phyloP scores from a whole-genome alignment of 2,329 filamentous ascomycete species.

The Verticillium tricorpus region DNA sequence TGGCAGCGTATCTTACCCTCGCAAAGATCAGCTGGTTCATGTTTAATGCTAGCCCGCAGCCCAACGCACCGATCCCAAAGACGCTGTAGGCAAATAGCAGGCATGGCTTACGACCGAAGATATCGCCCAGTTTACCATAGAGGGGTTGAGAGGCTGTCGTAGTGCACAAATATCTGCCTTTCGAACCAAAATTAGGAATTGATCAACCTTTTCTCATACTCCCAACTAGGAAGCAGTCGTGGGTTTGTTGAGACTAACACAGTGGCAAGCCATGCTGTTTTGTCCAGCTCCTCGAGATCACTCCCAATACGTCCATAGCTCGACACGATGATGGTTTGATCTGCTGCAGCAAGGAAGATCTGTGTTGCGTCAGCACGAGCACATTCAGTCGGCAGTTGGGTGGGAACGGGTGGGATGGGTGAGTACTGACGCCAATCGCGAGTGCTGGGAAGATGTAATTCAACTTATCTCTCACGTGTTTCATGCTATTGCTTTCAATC shows the following conservation, averaged over 20 bases:
- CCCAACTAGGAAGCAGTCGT: no score
- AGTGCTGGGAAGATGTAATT: no score
- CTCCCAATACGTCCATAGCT: neutral
- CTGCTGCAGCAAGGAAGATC: neutral
- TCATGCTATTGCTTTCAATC: no score
- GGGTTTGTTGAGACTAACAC: neutral
- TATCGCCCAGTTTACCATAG: neutral
- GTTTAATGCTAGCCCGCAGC: neutral
- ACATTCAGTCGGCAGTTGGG: no score
- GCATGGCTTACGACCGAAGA: neutral
- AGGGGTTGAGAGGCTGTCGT: neutral
- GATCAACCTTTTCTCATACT: no score
- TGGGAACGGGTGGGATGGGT: no score
- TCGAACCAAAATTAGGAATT: neutral
- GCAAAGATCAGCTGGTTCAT: neutral
- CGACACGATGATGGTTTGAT: neutral
- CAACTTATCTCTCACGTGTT: no score
- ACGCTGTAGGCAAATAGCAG: neutral
- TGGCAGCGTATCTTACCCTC: neutral
- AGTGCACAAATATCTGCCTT: neutral
- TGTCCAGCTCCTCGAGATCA: neutral
- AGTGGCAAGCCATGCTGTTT: neutral
- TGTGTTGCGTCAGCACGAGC: neutral
- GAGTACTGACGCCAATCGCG: no score
- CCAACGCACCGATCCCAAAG: neutral